These are phyloP conservation scores for Hypoxylon rubiginosum DNA, from an alignment of 2,329 filamentous ascomycete genomes.

Conservation along the genomic window DNA sequence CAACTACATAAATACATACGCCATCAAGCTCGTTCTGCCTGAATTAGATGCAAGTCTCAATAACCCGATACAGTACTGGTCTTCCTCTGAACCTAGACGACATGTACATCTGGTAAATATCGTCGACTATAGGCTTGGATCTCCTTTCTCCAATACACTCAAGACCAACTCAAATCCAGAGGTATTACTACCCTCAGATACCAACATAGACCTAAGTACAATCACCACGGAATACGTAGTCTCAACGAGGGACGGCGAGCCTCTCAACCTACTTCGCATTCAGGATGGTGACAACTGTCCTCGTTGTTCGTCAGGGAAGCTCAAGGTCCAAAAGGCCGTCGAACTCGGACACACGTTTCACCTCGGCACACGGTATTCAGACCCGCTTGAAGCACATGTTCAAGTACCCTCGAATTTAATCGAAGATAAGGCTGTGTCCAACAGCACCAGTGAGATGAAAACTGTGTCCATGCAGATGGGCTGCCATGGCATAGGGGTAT, in stretches of 20 bases:
- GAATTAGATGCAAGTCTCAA: constrained; percentile 80
- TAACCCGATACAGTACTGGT: constrained; percentile 68
- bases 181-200: constrained; percentile 33
- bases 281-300: constrained; percentile 79
- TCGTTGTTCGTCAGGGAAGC: constrained; percentile 71
- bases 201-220: constrained; percentile 25
- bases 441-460: constrained; percentile 44
- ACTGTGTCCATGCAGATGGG: constrained; percentile 85
- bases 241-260: constrained; percentile 46
- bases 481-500: constrained; percentile 95
- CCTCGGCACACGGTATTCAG: constrained; percentile 88
- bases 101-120: constrained; percentile 47
- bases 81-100: constrained; percentile 33
- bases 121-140: constrained; percentile 52
- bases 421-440: constrained; percentile 30
- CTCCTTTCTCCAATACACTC: constrained; percentile 36
- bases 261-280: constrained; percentile 75
- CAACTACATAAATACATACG: constrained; percentile 63
- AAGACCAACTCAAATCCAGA: constrained; percentile 21
- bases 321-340: constrained; percentile 79
- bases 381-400: constrained; percentile 76
- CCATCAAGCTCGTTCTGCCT: constrained; percentile 74
- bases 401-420: constrained; percentile 55
- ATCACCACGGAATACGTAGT: constrained; percentile 41
- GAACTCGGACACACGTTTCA: constrained; percentile 97